These are phyloP conservation scores for Trichophyton schoenleinii DNA, from an alignment of 2,329 filamentous ascomycete species.

Conservation along the genomic window DNA sequence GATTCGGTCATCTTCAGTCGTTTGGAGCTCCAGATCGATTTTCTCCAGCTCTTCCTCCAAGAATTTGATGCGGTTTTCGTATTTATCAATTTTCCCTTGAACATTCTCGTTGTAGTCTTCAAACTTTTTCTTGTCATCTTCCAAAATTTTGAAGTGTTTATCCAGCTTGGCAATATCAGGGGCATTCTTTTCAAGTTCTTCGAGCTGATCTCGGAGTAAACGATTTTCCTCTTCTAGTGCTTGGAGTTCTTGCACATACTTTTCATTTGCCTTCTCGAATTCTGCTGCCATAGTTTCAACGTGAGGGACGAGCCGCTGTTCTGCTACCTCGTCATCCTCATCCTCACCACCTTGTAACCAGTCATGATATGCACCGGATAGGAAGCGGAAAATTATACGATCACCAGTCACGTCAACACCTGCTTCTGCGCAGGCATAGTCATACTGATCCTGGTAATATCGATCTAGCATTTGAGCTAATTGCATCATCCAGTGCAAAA, in stretches of 20 bases:
- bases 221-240: slow-evolving; percentile 78
- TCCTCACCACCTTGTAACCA: slow-evolving; percentile 92
- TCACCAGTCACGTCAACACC: slow-evolving; percentile 81
- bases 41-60: slow-evolving; percentile 80
- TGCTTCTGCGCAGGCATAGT: slow-evolving; percentile 76
- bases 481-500: slow-evolving; percentile 99
- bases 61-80: slow-evolving; percentile 65
- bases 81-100: slow-evolving; percentile 75
- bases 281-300: slow-evolving; percentile 75
- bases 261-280: slow-evolving; percentile 74
- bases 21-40: slow-evolving; percentile 58
- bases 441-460: slow-evolving; percentile 65
- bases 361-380: slow-evolving; percentile 79
- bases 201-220: slow-evolving; percentile 69
- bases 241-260: slow-evolving; percentile 71
- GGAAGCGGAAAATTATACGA: slow-evolving; percentile 85
- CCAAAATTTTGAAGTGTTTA: slow-evolving; percentile 81
- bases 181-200: slow-evolving; percentile 74
- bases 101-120: slow-evolving; percentile 86
- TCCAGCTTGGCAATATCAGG: slow-evolving; percentile 75
- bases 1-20: slow-evolving; percentile 69
- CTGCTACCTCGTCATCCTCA: slow-evolving; percentile 69
- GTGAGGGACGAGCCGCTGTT: slow-evolving; percentile 67
- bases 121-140: slow-evolving; percentile 89
- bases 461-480: slow-evolving; percentile 85